These are phyloP conservation scores for Trichoderma semiorbis DNA, from an alignment of 2,329 filamentous ascomycete genomes.

Conservation along the genomic window DNA sequence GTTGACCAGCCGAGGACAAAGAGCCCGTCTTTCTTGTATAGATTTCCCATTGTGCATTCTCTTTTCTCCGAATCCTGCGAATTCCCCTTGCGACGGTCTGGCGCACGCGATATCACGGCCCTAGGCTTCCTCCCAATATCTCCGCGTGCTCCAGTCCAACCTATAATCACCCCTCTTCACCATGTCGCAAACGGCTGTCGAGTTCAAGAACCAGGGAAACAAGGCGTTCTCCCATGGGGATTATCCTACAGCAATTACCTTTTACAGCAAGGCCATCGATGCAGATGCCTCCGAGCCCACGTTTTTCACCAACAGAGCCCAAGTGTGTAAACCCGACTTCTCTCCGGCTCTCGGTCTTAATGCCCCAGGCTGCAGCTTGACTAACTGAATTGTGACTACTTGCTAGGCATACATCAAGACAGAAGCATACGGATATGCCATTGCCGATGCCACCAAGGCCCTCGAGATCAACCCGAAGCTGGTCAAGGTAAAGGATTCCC, in stretches of 20 bases:
- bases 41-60: background rate
- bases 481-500: constrained; percentile 66
- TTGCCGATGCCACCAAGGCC: constrained; percentile 85
- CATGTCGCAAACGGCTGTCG: constrained; percentile 65
- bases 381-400: constrained; percentile 37
- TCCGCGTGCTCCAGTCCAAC: constrained; percentile 7
- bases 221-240: constrained; percentile 85
- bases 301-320: constrained; percentile 91
- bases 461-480: constrained; percentile 85
- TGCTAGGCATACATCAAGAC: constrained; percentile 94
- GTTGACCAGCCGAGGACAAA: background rate
- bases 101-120: constrained; percentile 16
- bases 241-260: constrained; percentile 76
- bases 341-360: constrained; percentile 23
- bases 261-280: constrained; percentile 85
- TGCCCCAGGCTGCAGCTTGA: constrained; percentile 40
- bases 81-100: background rate
- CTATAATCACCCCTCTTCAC: constrained; percentile 18
- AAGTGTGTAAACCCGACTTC: constrained; percentile 55
- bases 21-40: background rate
- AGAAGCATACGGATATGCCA: constrained; percentile 90
- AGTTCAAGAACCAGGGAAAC: constrained; percentile 91
- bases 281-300: constrained; percentile 79
- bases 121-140: background rate
- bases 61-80: background rate